Evolutionary conservation across 306 rosid species (phyloP).

Genomic region (Fagus crenata): DNA sequence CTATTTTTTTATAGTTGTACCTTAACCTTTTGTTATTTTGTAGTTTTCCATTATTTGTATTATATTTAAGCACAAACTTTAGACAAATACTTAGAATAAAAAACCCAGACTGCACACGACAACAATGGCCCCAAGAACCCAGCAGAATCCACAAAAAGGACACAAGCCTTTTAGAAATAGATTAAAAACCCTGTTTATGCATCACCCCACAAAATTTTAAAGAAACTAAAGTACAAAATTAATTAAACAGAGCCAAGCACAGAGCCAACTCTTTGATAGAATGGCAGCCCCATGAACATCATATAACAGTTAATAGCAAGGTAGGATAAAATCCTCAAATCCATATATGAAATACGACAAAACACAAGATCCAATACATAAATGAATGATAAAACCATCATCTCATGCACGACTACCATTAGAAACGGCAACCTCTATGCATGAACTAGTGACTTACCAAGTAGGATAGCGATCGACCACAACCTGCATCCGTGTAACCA

Average conservation of each 20-base stretch:
- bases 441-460: conserved; percentile 57
- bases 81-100: not conserved
- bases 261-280: not conserved
- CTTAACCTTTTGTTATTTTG: not conserved
- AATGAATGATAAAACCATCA: conserved; percentile 16
- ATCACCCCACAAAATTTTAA: not conserved
- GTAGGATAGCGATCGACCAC: conserved; percentile 94
- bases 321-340: conserved; percentile 2
- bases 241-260: not conserved
- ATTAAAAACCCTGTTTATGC: not conserved
- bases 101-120: not conserved
- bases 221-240: not conserved
- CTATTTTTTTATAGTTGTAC: too few relatives aligned
- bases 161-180: not conserved
- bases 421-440: not conserved
- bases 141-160: conserved; percentile 4
- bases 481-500: conserved; percentile 93
- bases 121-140: conserved; percentile 10
- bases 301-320: not conserved
- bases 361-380: conserved; percentile 5
- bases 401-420: not conserved
- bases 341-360: not conserved
- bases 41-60: too few relatives aligned
- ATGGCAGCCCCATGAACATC: not conserved
- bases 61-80: not conserved